Conservation (phyloP, 352 stramenopile species). For the Phytophthora capsici region DNA sequence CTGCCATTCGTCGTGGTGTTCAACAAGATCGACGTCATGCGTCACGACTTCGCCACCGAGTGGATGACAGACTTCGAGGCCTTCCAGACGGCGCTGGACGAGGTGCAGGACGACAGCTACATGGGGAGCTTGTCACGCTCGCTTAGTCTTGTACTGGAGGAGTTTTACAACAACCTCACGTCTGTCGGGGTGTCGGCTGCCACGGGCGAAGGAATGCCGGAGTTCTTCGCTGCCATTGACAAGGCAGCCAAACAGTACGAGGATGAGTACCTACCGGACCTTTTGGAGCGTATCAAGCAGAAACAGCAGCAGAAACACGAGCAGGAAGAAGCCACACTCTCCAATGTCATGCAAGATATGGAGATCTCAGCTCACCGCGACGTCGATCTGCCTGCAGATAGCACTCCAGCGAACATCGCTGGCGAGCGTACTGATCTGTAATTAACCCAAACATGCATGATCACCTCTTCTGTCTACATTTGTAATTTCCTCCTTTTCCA, state of each 20-base stretch:
- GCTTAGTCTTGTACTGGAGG: conserved; percentile 86
- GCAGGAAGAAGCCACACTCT: conserved; percentile 59
- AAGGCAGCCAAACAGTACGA: conserved; percentile 90
- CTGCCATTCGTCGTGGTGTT: conserved; percentile 98
- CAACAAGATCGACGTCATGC: conserved; percentile 98
- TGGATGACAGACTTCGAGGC: conserved; percentile 99
- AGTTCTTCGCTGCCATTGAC: conserved; percentile 93
- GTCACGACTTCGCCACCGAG: conserved; percentile 94
- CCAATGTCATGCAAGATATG: conserved; percentile 85
- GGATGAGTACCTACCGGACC: conserved; percentile 83
- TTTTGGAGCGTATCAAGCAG: conserved; percentile 69
- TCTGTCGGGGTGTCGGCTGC: conserved; percentile 95
- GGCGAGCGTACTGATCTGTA: conserved; percentile 74
- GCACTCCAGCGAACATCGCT: conserved; percentile 1
- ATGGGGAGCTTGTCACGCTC: conserved; percentile 93
- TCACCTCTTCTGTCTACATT: background rate
- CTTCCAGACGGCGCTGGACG: conserved; percentile 97
- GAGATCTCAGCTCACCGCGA: conserved; percentile 56
- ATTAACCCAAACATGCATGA: conserved; percentile 17
- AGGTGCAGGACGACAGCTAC: conserved; percentile 91
- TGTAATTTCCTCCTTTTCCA: background rate
- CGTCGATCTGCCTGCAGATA: conserved; percentile 14
- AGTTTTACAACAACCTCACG: conserved; percentile 95
- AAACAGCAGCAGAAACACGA: conserved; percentile 59
- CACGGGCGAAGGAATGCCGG: conserved; percentile 95